A percentile compares a stretch with the other conserved stretches of the same genome.
These are phyloP conservation scores for Sclerotinia spermophila DNA, from an alignment of 2,329 filamentous ascomycete genomes.

Conservation along the genomic window DNA sequence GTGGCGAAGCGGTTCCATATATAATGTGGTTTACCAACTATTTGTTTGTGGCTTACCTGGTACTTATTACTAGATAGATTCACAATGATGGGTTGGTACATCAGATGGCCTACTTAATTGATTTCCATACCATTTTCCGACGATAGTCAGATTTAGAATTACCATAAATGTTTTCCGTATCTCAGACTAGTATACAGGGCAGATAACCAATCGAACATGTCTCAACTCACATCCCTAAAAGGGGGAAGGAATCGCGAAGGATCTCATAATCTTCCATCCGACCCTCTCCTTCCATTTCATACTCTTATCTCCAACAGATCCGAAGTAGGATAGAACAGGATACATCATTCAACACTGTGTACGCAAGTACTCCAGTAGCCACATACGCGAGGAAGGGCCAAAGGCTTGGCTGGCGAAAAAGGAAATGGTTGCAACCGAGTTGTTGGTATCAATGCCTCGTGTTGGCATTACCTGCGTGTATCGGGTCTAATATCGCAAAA, in stretches of 20 bases:
- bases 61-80: not conserved
- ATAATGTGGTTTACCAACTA: not conserved
- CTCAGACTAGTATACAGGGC: not conserved
- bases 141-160: not conserved
- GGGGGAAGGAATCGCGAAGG: not conserved
- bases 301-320: not conserved
- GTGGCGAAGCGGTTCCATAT: not conserved
- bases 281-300: not conserved
- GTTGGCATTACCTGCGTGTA: not conserved
- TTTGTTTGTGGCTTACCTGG: not conserved
- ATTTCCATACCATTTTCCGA: not conserved
- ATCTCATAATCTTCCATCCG: not conserved
- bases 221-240: not conserved
- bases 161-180: not conserved
- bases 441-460: not conserved
- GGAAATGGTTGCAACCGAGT: not conserved
- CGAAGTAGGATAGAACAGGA: not conserved
- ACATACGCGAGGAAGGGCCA: not conserved
- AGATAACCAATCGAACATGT: not conserved
- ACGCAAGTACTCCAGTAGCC: not conserved
- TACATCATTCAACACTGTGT: not conserved
- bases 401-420: not conserved
- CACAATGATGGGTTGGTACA: not conserved
- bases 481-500: not conserved
- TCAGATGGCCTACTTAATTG: not conserved